Evolutionary conservation across 148 eudicot species (phyloP), one percentile per base, ranked within the genome.

Genomic region (Rheum nobile): DNA sequence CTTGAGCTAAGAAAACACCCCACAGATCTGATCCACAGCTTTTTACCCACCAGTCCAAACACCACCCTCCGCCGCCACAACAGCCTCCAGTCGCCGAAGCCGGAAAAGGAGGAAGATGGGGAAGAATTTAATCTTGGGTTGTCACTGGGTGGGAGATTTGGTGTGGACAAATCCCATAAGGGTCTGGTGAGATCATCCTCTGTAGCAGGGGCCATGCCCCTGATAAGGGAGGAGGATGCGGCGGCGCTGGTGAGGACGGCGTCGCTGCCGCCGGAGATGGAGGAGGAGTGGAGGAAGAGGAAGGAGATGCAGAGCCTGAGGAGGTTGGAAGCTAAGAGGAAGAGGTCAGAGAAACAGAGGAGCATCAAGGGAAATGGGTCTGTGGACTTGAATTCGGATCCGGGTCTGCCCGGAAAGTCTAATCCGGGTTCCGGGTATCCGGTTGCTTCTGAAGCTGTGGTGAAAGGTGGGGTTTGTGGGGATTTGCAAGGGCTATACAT

Each of bases 121-220:
- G 55, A 48, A 3, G 67, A 59, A 5, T 13, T 59, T 6, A 59
- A 59, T 28, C 67, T 59, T 10, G 67, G 67, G 67, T 28, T 59
- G 17, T 59, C 67, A 59, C 35, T 59, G 0, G 67, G 9, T 59
- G 67, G 67, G 8, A 26, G 34, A 26, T 59, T 59, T 59, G 67
- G 67, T 12, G 67, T 59, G 17, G 67, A 59, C 17, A 59, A 59
- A 59, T 59, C 67, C 67, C 67, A 59, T 6, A 59, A 59, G 67
- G 67, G 77, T 72, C 34, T 95, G 71, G 55, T 81, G 8, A 86
- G 98, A 42, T 90, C 96, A 41, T 90, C 97, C 7, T 91, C 96
- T 2, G 77, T 88, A 12, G 93, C 90, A 2, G 84, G 83, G 31
- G 46, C 79, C 68, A 71, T 89, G 46, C 90, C 96, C 5, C 76